Base-by-base conservation (phyloP, 1,284 basidiomycete genomes). In the Chondrostereum purpureum region DNA sequence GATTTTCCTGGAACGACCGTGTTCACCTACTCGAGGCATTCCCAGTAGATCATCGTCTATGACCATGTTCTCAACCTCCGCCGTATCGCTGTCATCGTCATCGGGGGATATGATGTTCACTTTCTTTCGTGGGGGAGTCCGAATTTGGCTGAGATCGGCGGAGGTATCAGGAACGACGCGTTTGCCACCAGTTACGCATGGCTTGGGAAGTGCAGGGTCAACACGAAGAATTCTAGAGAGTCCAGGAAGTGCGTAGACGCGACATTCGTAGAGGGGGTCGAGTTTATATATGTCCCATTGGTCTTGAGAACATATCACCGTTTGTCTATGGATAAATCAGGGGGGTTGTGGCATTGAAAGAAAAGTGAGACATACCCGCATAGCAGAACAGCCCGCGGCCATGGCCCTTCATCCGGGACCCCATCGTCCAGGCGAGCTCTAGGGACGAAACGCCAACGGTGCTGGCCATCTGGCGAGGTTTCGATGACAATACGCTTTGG, bases 271-370 rank as follows among this genome's bases (percentile, higher is more conserved):
- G 14, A 62, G 60, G 1, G 79, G 76, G 55, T 88, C 86, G 11
- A 88, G 70, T 58, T 88, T 88, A 64, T 88, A 82, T 27, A 88
- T 78, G 49, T 88, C 86, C 86, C 86, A 88, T 58, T 88, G 83
- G 33, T 88, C 83, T 57, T 83, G 79, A 21, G 75, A 74, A 54
- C 73, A 73, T 47, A 73, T 58, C 37, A 73, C 61, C 5, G 64
- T 59, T 63, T 76, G 64, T 3, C 80, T 83, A 52, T 27, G 39
- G 13, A 42, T 16, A 20, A 51, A 21, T 35, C 18, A 40, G 11
- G 17, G n/a, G 36, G 14, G 50, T 41, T 0, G 46, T 39, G 51
- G 47, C 44, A 53, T 45, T 42, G 11, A 23, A 24, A 31, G 41
- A 44, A 38, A 11, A 38, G 16, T 36, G 39, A n/a, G 16, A 62